Base-by-base conservation (phyloP, 495 filamentous ascomycete species). In the Lentithecium fluviatile region DNA sequence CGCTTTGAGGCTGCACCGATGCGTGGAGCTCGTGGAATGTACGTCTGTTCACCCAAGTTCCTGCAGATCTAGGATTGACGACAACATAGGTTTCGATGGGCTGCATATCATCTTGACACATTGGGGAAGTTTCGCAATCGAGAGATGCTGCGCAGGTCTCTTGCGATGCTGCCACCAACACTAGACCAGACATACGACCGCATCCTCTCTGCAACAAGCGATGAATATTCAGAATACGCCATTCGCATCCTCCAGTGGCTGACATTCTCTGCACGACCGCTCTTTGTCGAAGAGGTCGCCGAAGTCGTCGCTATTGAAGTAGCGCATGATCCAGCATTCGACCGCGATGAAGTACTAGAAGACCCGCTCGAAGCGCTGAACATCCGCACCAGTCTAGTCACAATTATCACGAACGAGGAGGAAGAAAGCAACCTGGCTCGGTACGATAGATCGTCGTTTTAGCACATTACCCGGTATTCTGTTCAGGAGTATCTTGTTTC, bases 381-480 rank as follows among this genome's bases (percentile, higher is more conserved):
- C 25, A 64, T 64, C 47, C 60, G 62, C 62, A 36, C 56, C n/a
- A 66, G 36, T 26, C 51, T 54, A 42, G 51, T 54, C 20, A 54
- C 36, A 13, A 54, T 54, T 29, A 58, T 43, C 6, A 38, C 29
- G 1, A 37, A 48, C 11, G 36, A 37, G 2, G 25, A 42, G 43
- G 23, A 23, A 23, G 12, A 17, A 6, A 46, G 32, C 52, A 25
- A 48, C 17, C 8, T 43, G 40, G 13, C 4, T 43, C 40, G n/a
- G n/a, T n/a, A 43, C 4, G 40, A 43, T 4, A 29, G 12, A 32
- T 56, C 11, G 25, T 56, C 19, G 23, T 21, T 24, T 24, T 78
- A 11, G 75, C 73, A 17, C 76, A 78, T 58, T 73, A 66, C 49
- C 75, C 75, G 23, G 74, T 77, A 36, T n/a, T n/a, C n/a, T n/a